Conservation (phyloP, 2,329 filamentous ascomycete species). For the Phyllosticta capitalensis region DNA sequence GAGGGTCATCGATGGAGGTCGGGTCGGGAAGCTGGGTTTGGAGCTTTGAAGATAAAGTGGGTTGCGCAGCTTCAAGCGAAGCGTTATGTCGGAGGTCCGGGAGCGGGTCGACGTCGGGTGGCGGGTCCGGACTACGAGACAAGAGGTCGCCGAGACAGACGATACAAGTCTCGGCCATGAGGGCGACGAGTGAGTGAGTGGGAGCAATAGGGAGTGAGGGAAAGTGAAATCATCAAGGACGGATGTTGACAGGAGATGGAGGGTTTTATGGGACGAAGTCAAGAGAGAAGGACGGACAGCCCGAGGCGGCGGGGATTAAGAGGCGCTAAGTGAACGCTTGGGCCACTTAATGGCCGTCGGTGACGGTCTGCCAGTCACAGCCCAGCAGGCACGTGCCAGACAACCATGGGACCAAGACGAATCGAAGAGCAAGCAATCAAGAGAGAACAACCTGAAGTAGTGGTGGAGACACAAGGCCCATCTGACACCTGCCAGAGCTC, state of each 20-base stretch:
- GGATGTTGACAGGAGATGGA: not conserved
- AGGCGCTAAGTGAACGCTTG: constrained; percentile 1
- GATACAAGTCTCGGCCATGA: constrained; percentile 60
- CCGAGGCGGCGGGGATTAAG: constrained; percentile 9
- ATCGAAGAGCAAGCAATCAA: too few species aligned
- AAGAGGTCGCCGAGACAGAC: constrained; percentile 62
- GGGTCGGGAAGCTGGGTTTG: constrained; percentile 12
- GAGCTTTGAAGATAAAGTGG: constrained; percentile 5
- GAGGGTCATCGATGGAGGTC: constrained; percentile 19
- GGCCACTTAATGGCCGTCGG: not conserved
- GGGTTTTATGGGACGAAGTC: constrained; percentile 12
- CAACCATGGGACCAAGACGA: not conserved
- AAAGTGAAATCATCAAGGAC: constrained; percentile 6
- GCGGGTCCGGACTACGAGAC: constrained; percentile 32
- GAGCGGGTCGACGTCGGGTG: constrained; percentile 25
- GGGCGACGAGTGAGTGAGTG: not conserved
- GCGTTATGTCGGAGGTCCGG: constrained; percentile 2
- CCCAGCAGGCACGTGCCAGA: not conserved
- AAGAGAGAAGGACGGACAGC: constrained; percentile 14
- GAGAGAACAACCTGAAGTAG: not conserved
- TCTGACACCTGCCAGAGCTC: not conserved
- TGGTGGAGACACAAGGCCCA: not conserved
- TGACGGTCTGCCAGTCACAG: not conserved
- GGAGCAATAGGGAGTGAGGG: constrained; percentile 8
- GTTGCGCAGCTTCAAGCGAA: constrained; percentile 11